phyloP scores from a whole-genome alignment of 768 basidiomycete genomes.

The Tylopilus felleus region DNA sequence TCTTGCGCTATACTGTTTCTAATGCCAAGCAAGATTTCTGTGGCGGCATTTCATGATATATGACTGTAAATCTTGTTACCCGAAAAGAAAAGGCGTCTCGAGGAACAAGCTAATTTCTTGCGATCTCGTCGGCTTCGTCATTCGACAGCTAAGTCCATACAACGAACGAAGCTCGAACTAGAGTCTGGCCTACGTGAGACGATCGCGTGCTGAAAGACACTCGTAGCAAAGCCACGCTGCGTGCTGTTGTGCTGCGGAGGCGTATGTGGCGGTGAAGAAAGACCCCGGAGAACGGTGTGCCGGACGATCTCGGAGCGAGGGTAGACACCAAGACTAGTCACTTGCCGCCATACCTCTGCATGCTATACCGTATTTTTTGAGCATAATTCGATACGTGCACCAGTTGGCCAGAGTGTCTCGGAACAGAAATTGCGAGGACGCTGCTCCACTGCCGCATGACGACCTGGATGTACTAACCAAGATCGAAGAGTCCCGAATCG shows the following conservation, averaged over 20 bases:
- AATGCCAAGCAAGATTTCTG: too few relatives aligned
- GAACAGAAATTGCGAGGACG: not conserved
- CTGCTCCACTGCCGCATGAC: too few relatives aligned
- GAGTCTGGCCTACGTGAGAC: constrained; percentile 87
- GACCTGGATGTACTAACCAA: too few relatives aligned
- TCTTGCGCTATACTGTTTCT: too few relatives aligned
- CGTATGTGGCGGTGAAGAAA: constrained; percentile 70
- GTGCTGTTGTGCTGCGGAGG: constrained; percentile 80
- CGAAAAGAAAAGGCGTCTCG: constrained; percentile 77
- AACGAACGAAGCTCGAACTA: constrained; percentile 90
- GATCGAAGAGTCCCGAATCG: too few relatives aligned
- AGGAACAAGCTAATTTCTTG: constrained; percentile 64
- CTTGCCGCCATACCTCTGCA: too few relatives aligned
- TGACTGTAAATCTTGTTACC: constrained; percentile 64
- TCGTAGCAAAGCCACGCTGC: constrained; percentile 57
- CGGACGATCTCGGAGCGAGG: constrained; percentile 72
- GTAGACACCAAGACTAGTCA: constrained; percentile 72
- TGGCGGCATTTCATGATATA: too few relatives aligned
- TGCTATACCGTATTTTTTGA: too few relatives aligned
- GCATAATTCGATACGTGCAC: not conserved
- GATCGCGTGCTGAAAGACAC: constrained; percentile 71
- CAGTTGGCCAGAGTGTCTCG: not conserved
- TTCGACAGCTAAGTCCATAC: not conserved
- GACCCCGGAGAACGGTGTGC: constrained; percentile 39
- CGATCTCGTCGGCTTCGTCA: not conserved